Evolutionary conservation across 805 yeast genomes (phyloP), one percentile per base, ranked within the genome.

Genomic region (Sugiyamaella lignohabitans): DNA sequence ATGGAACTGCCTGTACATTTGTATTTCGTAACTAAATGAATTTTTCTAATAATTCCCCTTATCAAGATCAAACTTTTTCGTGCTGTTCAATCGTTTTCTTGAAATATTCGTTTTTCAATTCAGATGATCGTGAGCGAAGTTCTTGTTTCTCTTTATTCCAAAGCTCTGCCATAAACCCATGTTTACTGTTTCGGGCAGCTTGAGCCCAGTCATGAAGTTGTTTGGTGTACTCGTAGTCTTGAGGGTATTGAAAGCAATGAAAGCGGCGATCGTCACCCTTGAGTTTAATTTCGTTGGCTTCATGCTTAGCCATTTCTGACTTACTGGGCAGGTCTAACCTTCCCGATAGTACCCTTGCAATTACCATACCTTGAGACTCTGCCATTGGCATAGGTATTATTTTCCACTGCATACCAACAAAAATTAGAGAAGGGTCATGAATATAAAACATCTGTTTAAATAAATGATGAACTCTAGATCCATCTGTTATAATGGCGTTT

Each of bases 301-400:
- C 74, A 63, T 73, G 73, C 30, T 59, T 51, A 32, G 57, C 53
- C 78, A 79, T 81, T n/a, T 67, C 72, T 20, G 65, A 66, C 16
- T 54, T 51, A 0, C 71, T 37, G 1, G 88, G 87, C 11, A 81
- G 61, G 14, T 53, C 10, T 1, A 84, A 59, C 38, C 79, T 69
- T 0, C 80, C 80, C 3, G 76, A 61, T 65, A 83, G 78, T 2
- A 79, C 78, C 48, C 87, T 70, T 2, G 84, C 76, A 24, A 84
- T 67, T 57, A 80, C 73, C 5, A 80, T 70, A 0, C 84, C 87
- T 59, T 85, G 93, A 42, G 76, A 66, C 55, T 76, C 80, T 2
- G 60, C 54, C n/a, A 55, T 35, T 1, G 65, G 66, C 53, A 62
- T 51, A 3, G 67, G 69, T 23, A 60, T 55, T 8, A 63, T 55